Conservation (phyloP, 371 early-diverging fungal genomes). For the Circinella minor region DNA sequence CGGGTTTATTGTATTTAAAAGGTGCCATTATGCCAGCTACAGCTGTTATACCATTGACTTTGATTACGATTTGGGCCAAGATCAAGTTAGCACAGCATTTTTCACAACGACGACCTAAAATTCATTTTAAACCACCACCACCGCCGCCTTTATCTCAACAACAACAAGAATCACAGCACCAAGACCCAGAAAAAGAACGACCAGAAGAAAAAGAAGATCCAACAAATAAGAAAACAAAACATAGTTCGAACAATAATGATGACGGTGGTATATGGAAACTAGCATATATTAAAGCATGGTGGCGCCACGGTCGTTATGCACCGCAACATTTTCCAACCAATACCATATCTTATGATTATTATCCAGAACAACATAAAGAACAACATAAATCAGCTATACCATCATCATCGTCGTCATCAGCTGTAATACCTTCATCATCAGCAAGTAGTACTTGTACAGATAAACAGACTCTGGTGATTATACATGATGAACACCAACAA, state of each 20-base stretch:
- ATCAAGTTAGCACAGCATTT: constrained; percentile 50
- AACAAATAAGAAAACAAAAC: too few species aligned
- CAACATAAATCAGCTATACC: not conserved
- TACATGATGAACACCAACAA: not conserved
- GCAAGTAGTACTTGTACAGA: not conserved
- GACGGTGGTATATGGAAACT: constrained; percentile 49
- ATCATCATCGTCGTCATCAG: too few species aligned
- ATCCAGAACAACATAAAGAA: not conserved
- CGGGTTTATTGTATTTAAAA: constrained; percentile 75
- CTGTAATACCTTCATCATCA: not conserved
- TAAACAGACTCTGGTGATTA: not conserved
- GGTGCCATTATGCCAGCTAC: constrained; percentile 50
- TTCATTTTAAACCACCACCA: constrained; percentile 34
- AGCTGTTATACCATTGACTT: constrained; percentile 46
- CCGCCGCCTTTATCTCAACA: not conserved
- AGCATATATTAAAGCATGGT: constrained; percentile 38
- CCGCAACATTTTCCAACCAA: not conserved
- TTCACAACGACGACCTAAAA: constrained; percentile 40
- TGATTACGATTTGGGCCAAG: constrained; percentile 61
- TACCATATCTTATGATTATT: not conserved
- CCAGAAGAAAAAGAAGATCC: not conserved
- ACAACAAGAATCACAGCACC: not conserved
- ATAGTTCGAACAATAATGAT: constrained; percentile 1
- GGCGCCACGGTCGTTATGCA: constrained; percentile 38
- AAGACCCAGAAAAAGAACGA: not conserved